phyloP scores from a whole-genome alignment of 768 basidiomycete genomes.

The Tubosaeta sp. region DNA sequence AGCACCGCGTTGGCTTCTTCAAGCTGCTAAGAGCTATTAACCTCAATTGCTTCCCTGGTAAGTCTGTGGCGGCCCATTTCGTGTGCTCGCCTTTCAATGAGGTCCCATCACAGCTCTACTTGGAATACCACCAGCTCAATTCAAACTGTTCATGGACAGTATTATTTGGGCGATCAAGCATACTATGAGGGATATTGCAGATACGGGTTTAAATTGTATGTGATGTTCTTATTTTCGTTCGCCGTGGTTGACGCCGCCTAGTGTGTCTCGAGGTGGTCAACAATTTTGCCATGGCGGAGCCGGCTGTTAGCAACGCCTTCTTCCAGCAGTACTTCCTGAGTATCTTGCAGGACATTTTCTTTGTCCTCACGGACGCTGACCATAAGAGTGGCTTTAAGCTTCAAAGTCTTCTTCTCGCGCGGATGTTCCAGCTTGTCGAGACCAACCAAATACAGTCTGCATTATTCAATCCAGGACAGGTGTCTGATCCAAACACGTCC shows the following conservation, averaged over 20 bases:
- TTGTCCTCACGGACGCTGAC: constrained; percentile 94
- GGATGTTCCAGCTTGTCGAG: constrained; percentile 92
- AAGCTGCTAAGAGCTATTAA: constrained; percentile 92
- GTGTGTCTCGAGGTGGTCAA: constrained; percentile 93
- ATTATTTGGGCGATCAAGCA: constrained; percentile 99
- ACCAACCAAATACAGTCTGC: constrained; percentile 75
- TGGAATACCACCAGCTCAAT: constrained; percentile 83
- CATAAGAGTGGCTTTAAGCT: constrained; percentile 99
- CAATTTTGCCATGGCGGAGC: constrained; percentile 84
- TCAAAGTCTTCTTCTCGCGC: constrained; percentile 86
- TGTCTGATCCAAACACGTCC: constrained; percentile 63
- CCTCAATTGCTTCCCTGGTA: constrained; percentile 92
- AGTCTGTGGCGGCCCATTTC: constrained; percentile 14
- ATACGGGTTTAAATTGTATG: constrained; percentile 77
- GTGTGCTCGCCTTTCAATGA: neutral
- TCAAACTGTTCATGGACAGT: constrained; percentile 97
- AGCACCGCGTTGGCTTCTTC: constrained; percentile 97
- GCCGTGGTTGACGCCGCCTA: constrained; percentile 26
- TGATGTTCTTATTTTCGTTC: constrained; percentile 1
- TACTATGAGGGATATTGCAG: constrained; percentile 97
- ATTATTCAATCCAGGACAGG: constrained; percentile 74
- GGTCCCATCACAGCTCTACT: constrained; percentile 52
- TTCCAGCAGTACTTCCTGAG: constrained; percentile 95
- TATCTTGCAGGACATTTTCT: constrained; percentile 94
- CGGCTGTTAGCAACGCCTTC: constrained; percentile 81